A percentile compares a stretch with the other conserved stretches of the same genome.
These are phyloP conservation scores for Zychaea mexicana DNA, from an alignment of 371 early-diverging fungal genomes.

Conservation along the genomic window DNA sequence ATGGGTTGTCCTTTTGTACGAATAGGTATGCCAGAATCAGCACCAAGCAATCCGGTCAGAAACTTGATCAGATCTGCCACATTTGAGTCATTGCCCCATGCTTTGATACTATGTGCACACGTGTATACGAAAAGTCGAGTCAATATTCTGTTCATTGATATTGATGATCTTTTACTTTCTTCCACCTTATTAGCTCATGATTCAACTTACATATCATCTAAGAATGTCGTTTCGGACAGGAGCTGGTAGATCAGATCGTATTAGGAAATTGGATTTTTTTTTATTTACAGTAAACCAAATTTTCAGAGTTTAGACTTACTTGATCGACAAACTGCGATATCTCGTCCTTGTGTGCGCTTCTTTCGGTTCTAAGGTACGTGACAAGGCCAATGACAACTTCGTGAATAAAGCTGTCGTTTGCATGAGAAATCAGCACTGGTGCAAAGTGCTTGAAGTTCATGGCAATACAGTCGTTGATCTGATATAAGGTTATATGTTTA, in stretches of 20 bases:
- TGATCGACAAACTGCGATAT: conserved; percentile 18
- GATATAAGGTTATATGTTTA: neutral
- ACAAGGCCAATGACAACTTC: conserved; percentile 32
- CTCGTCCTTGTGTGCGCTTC: conserved; percentile 12
- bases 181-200: neutral
- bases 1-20: conserved; percentile 31
- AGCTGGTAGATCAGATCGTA: conserved; percentile 3
- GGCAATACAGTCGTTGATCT: conserved; percentile 35
- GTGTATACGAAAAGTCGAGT: neutral
- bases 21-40: conserved; percentile 48
- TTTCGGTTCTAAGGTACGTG: conserved; percentile 29
- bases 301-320: conserved; percentile 15
- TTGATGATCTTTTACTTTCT: no score
- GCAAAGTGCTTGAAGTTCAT: conserved; percentile 28
- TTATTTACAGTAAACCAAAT: no score
- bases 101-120: conserved; percentile 24
- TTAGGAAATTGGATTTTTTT: no score
- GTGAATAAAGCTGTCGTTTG: conserved; percentile 17
- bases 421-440: conserved; percentile 9
- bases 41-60: conserved; percentile 44
- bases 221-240: conserved; percentile 15
- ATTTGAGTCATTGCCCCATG: conserved; percentile 28
- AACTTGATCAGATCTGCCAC: conserved; percentile 30
- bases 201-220: conserved; percentile 41
- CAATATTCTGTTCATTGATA: neutral